phyloP scores from a whole-genome alignment of 2,329 filamentous ascomycete species.

The Alternaria sp. region DNA sequence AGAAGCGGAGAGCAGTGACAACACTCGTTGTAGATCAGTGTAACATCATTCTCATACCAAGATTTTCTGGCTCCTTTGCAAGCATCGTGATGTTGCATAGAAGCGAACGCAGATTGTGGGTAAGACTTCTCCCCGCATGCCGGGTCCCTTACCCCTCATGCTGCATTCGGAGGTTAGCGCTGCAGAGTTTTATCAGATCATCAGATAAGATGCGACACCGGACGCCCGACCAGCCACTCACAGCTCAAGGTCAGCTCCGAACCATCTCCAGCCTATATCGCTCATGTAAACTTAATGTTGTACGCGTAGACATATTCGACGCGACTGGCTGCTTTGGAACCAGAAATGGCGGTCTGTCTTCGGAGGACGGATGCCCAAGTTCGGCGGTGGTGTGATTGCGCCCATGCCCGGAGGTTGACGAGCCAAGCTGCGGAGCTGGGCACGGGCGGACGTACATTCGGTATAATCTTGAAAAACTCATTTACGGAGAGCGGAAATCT shows the following conservation, averaged over 20 bases:
- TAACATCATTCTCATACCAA: not conserved
- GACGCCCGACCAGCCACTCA: conserved; percentile 4
- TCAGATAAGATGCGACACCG: conserved; percentile 25
- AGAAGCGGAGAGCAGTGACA: not conserved
- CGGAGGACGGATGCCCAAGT: not conserved
- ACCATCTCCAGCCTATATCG: conserved; percentile 1
- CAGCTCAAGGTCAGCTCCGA: not conserved
- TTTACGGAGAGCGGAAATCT: not conserved
- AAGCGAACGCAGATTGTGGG: not conserved
- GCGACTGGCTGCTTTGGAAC: not conserved
- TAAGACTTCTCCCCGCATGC: not conserved
- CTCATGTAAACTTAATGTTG: not conserved
- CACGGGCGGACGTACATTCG: not conserved
- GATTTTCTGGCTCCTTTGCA: not conserved
- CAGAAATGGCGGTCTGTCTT: not conserved
- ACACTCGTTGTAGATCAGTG: not conserved
- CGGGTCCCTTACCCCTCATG: not conserved
- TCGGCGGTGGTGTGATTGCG: not conserved
- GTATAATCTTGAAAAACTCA: not conserved
- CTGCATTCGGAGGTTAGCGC: not conserved
- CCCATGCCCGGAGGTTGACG: not conserved
- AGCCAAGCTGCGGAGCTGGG: not conserved
- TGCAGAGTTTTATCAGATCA: conserved; percentile 19
- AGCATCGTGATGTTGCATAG: not conserved
- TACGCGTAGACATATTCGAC: not conserved